A percentile compares a stretch with the other conserved stretches of the same genome.
phyloP scores from a whole-genome alignment of 768 basidiomycete genomes.

The Psilocybe cyanescens region DNA sequence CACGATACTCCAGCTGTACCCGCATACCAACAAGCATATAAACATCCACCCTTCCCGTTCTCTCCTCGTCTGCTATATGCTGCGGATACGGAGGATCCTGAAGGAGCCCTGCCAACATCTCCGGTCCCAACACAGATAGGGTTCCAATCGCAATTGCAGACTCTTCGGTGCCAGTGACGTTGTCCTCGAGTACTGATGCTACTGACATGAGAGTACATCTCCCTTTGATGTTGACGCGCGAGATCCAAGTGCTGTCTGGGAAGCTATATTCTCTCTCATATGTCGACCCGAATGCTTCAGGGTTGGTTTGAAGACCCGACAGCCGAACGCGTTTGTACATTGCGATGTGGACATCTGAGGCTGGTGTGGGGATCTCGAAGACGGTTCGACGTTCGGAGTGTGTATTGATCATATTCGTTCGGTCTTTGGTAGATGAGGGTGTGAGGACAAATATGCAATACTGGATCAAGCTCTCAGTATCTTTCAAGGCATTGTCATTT shows the following conservation, averaged over 20 bases:
- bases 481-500: no score
- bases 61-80: background rate
- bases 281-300: slow-evolving; percentile 17
- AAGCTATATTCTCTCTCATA: slow-evolving; percentile 2
- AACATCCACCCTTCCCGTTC: background rate
- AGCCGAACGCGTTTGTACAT: slow-evolving; percentile 12
- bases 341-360: background rate
- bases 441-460: no score
- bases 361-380: slow-evolving; percentile 9
- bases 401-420: no score
- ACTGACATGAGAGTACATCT: slow-evolving; percentile 9
- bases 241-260: slow-evolving; percentile 3
- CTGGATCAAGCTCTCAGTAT: no score
- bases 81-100: background rate
- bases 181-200: no score
- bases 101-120: slow-evolving; percentile 1
- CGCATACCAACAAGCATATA: slow-evolving; percentile 19
- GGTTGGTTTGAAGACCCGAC: slow-evolving; percentile 4
- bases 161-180: background rate
- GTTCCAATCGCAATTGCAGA: slow-evolving; percentile 11
- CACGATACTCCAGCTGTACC: slow-evolving; percentile 13
- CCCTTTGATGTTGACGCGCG: slow-evolving; percentile 6
- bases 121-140: slow-evolving; percentile 5
- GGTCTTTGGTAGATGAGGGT: no score
- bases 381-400: background rate